Evolutionary conservation across 345 rosid species (phyloP).

Genomic region (Carallia brachiata): DNA sequence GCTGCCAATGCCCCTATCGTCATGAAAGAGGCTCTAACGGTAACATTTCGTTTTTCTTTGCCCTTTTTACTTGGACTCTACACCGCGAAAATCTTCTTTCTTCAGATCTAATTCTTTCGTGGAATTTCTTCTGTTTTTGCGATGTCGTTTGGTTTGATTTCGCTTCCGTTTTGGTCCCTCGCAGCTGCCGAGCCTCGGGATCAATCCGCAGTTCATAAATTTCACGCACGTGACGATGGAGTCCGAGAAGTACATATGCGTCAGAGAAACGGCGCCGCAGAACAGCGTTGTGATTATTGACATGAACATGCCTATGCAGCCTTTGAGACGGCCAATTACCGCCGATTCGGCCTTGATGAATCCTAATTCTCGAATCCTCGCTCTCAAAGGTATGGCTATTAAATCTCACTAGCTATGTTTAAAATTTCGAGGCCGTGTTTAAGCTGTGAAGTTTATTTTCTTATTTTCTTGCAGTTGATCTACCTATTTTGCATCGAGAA

Average conservation of each 20-base stretch:
- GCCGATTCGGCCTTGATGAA: constrained; percentile 79
- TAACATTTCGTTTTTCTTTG: not conserved
- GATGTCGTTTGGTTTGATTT: not conserved
- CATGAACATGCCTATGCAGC: constrained; percentile 80
- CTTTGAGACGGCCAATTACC: constrained; percentile 69
- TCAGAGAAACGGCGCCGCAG: constrained; percentile 73
- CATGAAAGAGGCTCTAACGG: constrained; percentile 22
- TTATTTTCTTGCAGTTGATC: too few relatives aligned
- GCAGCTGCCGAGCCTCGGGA: constrained; percentile 76
- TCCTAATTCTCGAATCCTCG: constrained; percentile 75
- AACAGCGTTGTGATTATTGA: constrained; percentile 71
- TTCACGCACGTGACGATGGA: constrained; percentile 79
- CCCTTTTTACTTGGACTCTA: too few relatives aligned
- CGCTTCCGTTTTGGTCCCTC: constrained; percentile 8
- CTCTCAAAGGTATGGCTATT: constrained; percentile 57
- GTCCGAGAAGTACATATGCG: constrained; percentile 76
- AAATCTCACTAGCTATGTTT: not conserved
- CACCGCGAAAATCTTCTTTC: not conserved
- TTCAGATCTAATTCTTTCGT: constrained; percentile 32
- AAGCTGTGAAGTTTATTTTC: not conserved
- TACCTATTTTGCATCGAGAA: too few relatives aligned
- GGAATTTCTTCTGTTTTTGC: too few relatives aligned
- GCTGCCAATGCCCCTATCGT: constrained; percentile 17
- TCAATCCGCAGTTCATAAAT: constrained; percentile 66
- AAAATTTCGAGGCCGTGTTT: not conserved